phyloP scores from a whole-genome alignment of 1,284 basidiomycete genomes.

The Ceratobasidium sp. region DNA sequence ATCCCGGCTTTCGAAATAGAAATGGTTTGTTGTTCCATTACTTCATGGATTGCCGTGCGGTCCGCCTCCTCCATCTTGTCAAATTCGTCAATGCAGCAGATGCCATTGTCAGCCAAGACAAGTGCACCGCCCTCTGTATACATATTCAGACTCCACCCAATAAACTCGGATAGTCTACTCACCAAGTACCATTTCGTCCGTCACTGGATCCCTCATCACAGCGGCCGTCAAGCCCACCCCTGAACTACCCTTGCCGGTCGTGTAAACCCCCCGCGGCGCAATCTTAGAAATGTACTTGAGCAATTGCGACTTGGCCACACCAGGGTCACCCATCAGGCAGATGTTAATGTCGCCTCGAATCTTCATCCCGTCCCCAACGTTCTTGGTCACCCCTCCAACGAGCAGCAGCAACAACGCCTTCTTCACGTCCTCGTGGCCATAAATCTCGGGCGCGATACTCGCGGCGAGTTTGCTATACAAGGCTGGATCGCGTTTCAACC shows the following conservation, averaged over 20 bases:
- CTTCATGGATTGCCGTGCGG: conserved; percentile 98
- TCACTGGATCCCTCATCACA: conserved; percentile 99
- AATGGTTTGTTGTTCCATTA: conserved; percentile 99
- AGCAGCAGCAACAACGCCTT: conserved; percentile 95
- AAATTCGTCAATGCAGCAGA: conserved; percentile 99
- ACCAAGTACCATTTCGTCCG: conserved; percentile 99
- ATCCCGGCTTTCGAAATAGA: conserved; percentile 99
- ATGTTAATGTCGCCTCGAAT: conserved; percentile 98
- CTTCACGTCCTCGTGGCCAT: conserved; percentile 97
- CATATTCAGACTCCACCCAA: conserved; percentile 27
- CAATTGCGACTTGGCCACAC: conserved; percentile 98
- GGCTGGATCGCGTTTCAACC: conserved; percentile 78
- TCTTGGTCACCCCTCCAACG: conserved; percentile 95
- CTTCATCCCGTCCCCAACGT: conserved; percentile 97
- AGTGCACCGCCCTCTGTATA: conserved; percentile 95
- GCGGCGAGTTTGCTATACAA: conserved; percentile 87
- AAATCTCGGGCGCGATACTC: conserved; percentile 98
- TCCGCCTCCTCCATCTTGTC: conserved; percentile 99
- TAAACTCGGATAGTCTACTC: conserved; percentile 53
- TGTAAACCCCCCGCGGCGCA: conserved; percentile 97
- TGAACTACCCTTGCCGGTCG: conserved; percentile 97
- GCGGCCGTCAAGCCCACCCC: conserved; percentile 99
- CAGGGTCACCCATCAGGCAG: conserved; percentile 99
- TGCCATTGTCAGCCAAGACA: conserved; percentile 98
- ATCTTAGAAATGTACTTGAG: conserved; percentile 99